Base-by-base conservation (phyloP, 371 early-diverging fungal genomes). In the Amoeboaphelidium occidentale region DNA sequence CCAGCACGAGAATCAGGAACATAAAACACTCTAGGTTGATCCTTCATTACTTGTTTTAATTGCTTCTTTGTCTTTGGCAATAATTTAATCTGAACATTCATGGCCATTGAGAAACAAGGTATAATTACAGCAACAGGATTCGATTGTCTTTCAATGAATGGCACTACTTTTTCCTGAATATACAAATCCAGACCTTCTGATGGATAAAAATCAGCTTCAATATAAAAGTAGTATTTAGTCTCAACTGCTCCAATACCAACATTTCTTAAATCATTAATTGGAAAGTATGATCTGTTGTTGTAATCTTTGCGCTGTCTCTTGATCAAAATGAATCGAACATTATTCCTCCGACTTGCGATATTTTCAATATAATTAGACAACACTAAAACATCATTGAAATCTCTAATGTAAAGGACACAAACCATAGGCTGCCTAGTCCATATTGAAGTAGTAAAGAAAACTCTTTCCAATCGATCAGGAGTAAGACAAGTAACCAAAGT, bases 201-300 rank as follows among this genome's bases (percentile, higher is more conserved):
- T 10, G 74, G 74, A 4, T 66, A 58, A 53, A 76, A 76, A 49
- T 76, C 76, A 2, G 74, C 75, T 50, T 76, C 75, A 25, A 74
- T 66, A 22, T 72, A 69, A 56, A 69, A 64, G 4, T 69, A 61
- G 50, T 69, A 70, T 2, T 66, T 63, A 0, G 74, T 69, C 2
- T 52, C 47, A 3, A 71, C 57, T 22, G 65, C 59, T 0, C 55
- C 51, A 24, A 71, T 65, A 20, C 69, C 76, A 24, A 76, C 54
- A 45, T 76, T 76, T 2, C 76, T 59, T 14, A 76, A 55, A 42
- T 67, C 63, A 43, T 76, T 76, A 58, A 76, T 76, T 2, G 76
- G 76, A 51, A 73, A 76, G 6, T 10, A 6, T 10, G 10, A 10
- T 17, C 6, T 10, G 6, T 32, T 32, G 39, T 10, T 10, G 17